These are phyloP conservation scores for Penicillium sp. DNA, from an alignment of 2,329 filamentous ascomycete species.

Conservation along the genomic window DNA sequence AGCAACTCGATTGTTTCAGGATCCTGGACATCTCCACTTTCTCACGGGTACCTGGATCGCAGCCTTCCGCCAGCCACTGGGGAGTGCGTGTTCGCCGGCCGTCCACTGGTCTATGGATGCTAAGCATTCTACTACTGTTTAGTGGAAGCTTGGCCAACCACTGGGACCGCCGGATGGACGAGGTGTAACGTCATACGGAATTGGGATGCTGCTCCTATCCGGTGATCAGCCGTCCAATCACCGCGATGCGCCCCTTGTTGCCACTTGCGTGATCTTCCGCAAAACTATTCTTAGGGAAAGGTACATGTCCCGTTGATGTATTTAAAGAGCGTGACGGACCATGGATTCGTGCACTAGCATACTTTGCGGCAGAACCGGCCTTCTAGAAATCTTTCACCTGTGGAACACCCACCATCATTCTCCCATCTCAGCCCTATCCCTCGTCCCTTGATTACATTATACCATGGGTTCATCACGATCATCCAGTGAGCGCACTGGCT, in stretches of 20 bases:
- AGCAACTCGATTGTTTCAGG: background rate
- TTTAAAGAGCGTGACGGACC: background rate
- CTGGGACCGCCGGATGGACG: slow-evolving; percentile 1
- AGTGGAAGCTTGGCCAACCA: slow-evolving; percentile 10
- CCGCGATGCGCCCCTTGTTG: slow-evolving; percentile 8
- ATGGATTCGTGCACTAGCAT: background rate
- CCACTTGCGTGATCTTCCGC: slow-evolving; percentile 21
- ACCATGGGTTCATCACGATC: slow-evolving; percentile 23
- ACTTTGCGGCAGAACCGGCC: too few relatives aligned
- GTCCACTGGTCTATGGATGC: slow-evolving; percentile 17
- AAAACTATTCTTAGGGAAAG: slow-evolving; percentile 19
- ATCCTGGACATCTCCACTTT: background rate
- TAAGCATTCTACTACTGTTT: slow-evolving; percentile 22
- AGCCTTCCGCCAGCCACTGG: slow-evolving; percentile 16
- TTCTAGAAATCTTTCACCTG: background rate
- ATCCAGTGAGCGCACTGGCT: slow-evolving; percentile 26
- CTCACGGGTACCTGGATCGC: slow-evolving; percentile 5
- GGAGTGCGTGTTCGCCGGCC: slow-evolving; percentile 17
- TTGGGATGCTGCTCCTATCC: slow-evolving; percentile 1
- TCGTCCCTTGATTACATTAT: background rate
- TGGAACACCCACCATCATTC: background rate
- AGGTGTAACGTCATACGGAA: slow-evolving; percentile 20
- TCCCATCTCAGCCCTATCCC: background rate
- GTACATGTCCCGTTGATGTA: background rate
- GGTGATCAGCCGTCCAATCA: slow-evolving; percentile 23